phyloP scores from a whole-genome alignment of 352 stramenopile genomes.

The Phytopythium oedochilum region DNA sequence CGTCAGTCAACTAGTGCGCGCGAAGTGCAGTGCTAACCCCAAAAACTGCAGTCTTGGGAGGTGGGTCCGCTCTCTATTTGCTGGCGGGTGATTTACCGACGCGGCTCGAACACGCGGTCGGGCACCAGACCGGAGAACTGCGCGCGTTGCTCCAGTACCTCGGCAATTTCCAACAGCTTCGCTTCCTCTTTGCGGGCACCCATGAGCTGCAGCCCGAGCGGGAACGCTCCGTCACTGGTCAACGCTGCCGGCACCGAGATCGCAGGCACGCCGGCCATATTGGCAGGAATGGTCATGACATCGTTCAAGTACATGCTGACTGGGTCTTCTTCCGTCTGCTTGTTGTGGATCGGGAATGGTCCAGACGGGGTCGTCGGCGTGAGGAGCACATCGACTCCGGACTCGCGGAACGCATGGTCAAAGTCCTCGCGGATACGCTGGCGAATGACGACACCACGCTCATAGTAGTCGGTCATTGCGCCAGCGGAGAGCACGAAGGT shows the following conservation, averaged over 20 bases:
- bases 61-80: background rate
- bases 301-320: conserved; percentile 90
- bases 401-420: conserved; percentile 38
- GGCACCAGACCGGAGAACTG: conserved; percentile 42
- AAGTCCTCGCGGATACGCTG: conserved; percentile 81
- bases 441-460: conserved; percentile 75
- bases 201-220: conserved; percentile 82
- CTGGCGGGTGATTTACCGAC: conserved; percentile 9
- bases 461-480: conserved; percentile 89
- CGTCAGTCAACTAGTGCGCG: too few species aligned
- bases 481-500: conserved; percentile 87
- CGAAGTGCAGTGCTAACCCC: too few species aligned
- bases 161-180: conserved; percentile 52
- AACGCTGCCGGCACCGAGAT: conserved; percentile 75
- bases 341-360: conserved; percentile 61
- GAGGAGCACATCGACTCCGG: conserved; percentile 80
- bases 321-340: conserved; percentile 56
- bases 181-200: conserved; percentile 55
- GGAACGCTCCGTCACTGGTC: conserved; percentile 46
- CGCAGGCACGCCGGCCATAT: conserved; percentile 82
- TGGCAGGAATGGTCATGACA: conserved; percentile 90
- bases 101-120: conserved; percentile 39
- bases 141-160: conserved; percentile 56
- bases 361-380: conserved; percentile 84
- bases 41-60: background rate